Evolutionary conservation across 2,329 filamentous ascomycete species (phyloP), one percentile per base, ranked within the genome.

Genomic region (Aspergillus fumigatus): DNA sequence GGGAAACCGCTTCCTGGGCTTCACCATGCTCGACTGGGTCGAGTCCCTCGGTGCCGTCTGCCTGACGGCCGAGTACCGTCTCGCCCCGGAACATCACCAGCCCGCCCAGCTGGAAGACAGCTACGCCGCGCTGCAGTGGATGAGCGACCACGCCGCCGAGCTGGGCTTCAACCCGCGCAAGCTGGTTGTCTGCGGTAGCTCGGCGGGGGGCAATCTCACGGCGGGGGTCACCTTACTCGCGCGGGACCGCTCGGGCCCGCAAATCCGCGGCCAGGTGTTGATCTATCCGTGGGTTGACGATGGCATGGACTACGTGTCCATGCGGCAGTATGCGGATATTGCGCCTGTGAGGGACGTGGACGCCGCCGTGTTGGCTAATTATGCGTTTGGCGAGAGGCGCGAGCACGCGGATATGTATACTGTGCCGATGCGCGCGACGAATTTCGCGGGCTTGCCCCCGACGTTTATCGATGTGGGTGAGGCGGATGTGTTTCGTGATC

Each of bases 61-160:
- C 54, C 80, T 88, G 59, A 83, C 81, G 1, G 84, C 88, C 62
- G 84, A 87, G 64, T 89, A 89, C 67, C 81, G 87, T n/a, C 79
- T 88, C 2, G 85, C 86, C 0, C 87, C 87, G 0, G 82, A 83
- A 64, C 77, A 82, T 61, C 85, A 85, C 0, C 88, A 87, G 65
- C 86, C 86, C 0, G 82, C 81, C 0, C 81, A 84, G 0, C 79
- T 88, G 0, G 84, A 89, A 61, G 87, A 89, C 66, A 83, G 83
- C 47, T 82, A 84, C 27, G 85, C 88, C 59, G 83, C 85, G 0
- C 69, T 88, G 8, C 67, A 86, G n/a, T 86, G 87, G 67, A 75
- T 88, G 27, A 78, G 80, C 48, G 73, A 76, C 1, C 78, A 84
- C 53, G 83, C 84, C 0, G 74, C 75, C 27, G 81, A 85, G 48